Percentiles rank a stretch among this genome's conserved stretches.
These are phyloP conservation scores for Gautieria morchelliformis DNA, from an alignment of 768 basidiomycete genomes.

Conservation along the genomic window DNA sequence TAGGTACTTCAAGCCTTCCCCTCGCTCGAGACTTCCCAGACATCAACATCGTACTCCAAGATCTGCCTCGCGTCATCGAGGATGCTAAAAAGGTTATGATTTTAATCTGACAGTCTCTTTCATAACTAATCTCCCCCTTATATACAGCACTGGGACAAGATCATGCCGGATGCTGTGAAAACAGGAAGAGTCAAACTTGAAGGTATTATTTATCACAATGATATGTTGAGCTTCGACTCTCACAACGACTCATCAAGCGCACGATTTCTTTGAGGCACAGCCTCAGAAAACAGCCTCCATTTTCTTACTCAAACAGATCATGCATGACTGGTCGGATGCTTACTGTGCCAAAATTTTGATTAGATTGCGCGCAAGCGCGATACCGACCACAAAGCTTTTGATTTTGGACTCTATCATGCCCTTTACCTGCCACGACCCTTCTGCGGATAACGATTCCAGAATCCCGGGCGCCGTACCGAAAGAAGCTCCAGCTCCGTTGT, in stretches of 20 bases:
- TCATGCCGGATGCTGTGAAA: background rate
- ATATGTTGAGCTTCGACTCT: background rate
- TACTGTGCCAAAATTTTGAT: slow-evolving; percentile 19
- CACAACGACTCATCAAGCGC: slow-evolving; percentile 3
- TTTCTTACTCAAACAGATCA: slow-evolving; percentile 19
- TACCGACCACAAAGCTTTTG: slow-evolving; percentile 17
- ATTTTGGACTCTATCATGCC: slow-evolving; percentile 17
- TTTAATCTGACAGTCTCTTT: background rate
- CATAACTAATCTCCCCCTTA: too few species aligned
- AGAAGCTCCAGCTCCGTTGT: slow-evolving; percentile 13
- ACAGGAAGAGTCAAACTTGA: slow-evolving; percentile 6
- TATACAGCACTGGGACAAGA: slow-evolving; percentile 1
- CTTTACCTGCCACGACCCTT: slow-evolving; percentile 15
- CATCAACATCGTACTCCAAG: slow-evolving; percentile 23
- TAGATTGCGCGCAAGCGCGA: slow-evolving; percentile 16
- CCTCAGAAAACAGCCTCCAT: slow-evolving; percentile 21
- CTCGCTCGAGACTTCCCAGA: slow-evolving; percentile 16
- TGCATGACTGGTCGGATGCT: slow-evolving; percentile 27
- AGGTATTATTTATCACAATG: background rate
- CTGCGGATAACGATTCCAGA: background rate
- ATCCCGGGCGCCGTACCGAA: background rate
- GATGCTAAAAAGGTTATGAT: slow-evolving; percentile 14
- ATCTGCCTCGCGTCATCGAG: slow-evolving; percentile 18
- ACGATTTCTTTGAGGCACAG: slow-evolving; percentile 20
- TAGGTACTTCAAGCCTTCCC: slow-evolving; percentile 17